Evolutionary conservation across 2,329 filamentous ascomycete species (phyloP).

Genomic region (Penicillium sp.): DNA sequence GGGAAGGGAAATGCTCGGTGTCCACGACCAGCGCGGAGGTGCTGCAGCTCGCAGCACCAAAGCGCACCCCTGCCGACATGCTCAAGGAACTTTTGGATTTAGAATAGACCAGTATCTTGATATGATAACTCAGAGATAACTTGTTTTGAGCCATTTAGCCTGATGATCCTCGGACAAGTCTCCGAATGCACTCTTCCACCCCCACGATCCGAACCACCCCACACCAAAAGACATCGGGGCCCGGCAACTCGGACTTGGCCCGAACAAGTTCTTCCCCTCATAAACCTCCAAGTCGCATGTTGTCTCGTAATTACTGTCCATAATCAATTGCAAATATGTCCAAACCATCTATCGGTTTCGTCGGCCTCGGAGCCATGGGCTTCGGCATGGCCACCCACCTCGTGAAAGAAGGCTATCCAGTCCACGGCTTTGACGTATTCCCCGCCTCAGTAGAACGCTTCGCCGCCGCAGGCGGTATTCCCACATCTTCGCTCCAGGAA

Average conservation of each 20-base stretch:
- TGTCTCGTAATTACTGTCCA: not conserved
- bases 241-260: slow-evolving; percentile 18
- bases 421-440: slow-evolving; percentile 73
- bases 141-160: no score
- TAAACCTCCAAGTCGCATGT: slow-evolving; percentile 11
- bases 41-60: slow-evolving; percentile 32
- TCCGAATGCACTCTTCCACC: not conserved
- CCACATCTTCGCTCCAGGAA: slow-evolving; percentile 61
- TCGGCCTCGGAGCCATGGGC: slow-evolving; percentile 79
- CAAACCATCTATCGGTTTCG: slow-evolving; percentile 62
- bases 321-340: slow-evolving; percentile 29
- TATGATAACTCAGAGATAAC: no score
- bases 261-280: slow-evolving; percentile 16
- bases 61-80: slow-evolving; percentile 24
- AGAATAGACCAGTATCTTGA: no score
- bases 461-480: slow-evolving; percentile 60
- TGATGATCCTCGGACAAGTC: not conserved
- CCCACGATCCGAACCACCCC: not conserved
- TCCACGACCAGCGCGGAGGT: slow-evolving; percentile 31
- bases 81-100: slow-evolving; percentile 18
- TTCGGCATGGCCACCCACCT: slow-evolving; percentile 79
- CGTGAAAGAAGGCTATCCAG: slow-evolving; percentile 64
- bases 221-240: not conserved
- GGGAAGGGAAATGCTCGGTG: slow-evolving; percentile 35
- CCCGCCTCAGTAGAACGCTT: slow-evolving; percentile 67